Percentiles rank a stretch among this genome's conserved stretches.
Evolutionary conservation across 1,284 basidiomycete genomes (phyloP).

Genomic region (Polyporus tsugae): DNA sequence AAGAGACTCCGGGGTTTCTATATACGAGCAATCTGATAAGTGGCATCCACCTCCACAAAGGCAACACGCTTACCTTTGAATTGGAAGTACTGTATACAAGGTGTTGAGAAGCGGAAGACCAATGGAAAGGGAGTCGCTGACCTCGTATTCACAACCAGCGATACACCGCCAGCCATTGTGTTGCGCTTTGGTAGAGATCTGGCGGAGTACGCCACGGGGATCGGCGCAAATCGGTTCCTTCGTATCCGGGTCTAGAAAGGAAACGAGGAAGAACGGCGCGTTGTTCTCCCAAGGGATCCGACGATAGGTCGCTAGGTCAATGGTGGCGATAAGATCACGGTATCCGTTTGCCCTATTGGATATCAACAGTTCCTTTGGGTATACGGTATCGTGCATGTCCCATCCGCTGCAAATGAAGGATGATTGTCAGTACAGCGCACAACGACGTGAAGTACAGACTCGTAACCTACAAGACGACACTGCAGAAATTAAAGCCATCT

Average conservation of each 20-base stretch:
- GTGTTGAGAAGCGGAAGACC: not conserved
- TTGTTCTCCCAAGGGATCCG: constrained; percentile 94
- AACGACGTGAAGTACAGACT: not conserved
- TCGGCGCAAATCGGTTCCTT: constrained; percentile 81
- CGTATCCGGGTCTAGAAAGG: constrained; percentile 88
- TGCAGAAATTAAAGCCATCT: constrained; percentile 92
- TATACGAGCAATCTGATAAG: not conserved
- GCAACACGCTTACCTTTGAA: constrained; percentile 73
- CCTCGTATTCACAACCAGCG: constrained; percentile 93
- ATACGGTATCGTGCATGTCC: constrained; percentile 89
- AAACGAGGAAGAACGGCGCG: constrained; percentile 92
- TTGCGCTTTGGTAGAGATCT: constrained; percentile 60
- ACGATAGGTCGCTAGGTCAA: constrained; percentile 88
- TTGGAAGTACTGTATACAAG: constrained; percentile 83
- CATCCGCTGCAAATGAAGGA: constrained; percentile 63
- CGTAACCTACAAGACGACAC: constrained; percentile 80
- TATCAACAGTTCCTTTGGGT: constrained; percentile 86
- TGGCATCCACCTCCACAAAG: too few relatives aligned
- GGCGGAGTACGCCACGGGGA: constrained; percentile 83
- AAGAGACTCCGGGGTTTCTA: constrained; percentile 82
- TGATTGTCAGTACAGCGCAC: not conserved
- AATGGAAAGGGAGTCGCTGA: constrained; percentile 36
- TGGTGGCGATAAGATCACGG: constrained; percentile 83
- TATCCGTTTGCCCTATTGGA: constrained; percentile 94
- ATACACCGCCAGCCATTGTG: constrained; percentile 66